Conservation (phyloP, 495 filamentous ascomycete species). For the Daldinia decipiens region DNA sequence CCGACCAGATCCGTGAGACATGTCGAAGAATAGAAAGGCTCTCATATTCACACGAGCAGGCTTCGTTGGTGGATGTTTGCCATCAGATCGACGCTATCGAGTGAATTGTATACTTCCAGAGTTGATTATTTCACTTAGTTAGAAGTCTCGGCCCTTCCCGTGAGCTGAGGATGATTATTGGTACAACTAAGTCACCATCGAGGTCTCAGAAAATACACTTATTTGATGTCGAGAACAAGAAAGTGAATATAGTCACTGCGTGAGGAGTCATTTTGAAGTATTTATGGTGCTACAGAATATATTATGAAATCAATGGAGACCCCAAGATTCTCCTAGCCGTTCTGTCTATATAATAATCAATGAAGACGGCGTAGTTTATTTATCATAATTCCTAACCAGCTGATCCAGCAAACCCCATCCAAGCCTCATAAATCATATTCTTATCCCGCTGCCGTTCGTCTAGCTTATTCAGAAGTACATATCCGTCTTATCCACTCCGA, state of each 20-base stretch:
- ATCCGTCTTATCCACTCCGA: neutral
- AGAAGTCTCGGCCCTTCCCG: conserved; percentile 8
- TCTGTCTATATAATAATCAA: conserved; percentile 8
- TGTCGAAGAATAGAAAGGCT: conserved; percentile 16
- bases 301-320: neutral
- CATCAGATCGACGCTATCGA: neutral
- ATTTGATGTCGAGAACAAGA: conserved; percentile 6
- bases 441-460: neutral
- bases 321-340: neutral
- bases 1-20: conserved; percentile 37
- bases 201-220: conserved; percentile 13
- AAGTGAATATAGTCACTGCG: neutral
- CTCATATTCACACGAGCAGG: neutral
- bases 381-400: neutral
- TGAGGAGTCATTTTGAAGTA: neutral
- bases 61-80: neutral
- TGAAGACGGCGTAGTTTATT: neutral
- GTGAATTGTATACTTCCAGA: conserved; percentile 1
- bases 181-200: neutral
- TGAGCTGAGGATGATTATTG: neutral
- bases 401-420: neutral
- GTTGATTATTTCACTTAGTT: neutral
- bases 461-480: neutral
- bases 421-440: neutral
- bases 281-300: neutral